phyloP scores from a whole-genome alignment of 2,329 filamentous ascomycete species.

The Aspergillus ibericus region DNA sequence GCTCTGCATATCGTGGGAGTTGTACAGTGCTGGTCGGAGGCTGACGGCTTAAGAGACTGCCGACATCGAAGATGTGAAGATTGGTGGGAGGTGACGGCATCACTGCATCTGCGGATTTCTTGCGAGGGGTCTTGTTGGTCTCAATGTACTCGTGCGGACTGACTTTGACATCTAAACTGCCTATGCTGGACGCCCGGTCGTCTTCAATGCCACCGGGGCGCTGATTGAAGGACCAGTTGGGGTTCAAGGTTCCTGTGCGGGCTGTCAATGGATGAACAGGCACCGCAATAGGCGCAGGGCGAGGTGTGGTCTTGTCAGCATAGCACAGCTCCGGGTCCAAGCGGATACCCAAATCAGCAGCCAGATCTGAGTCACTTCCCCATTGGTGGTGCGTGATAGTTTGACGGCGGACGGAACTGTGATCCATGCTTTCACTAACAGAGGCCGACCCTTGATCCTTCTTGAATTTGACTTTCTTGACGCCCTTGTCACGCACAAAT shows the following conservation, averaged over 20 bases:
- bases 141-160: slow-evolving; percentile 37
- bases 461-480: slow-evolving; percentile 85
- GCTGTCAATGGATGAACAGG: slow-evolving; percentile 28
- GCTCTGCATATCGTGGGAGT: neutral
- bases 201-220: slow-evolving; percentile 27
- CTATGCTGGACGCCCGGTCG: slow-evolving; percentile 28
- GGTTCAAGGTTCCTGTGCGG: slow-evolving; percentile 30
- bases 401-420: slow-evolving; percentile 38
- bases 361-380: slow-evolving; percentile 90
- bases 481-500: slow-evolving; percentile 83
- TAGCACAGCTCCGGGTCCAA: slow-evolving; percentile 54
- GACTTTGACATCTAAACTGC: slow-evolving; percentile 34
- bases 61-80: slow-evolving; percentile 83
- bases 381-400: slow-evolving; percentile 70
- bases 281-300: slow-evolving; percentile 41
- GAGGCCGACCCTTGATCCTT: slow-evolving; percentile 43
- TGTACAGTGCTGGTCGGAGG: neutral
- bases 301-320: slow-evolving; percentile 29
- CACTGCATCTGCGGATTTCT: slow-evolving; percentile 39
- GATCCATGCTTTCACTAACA: slow-evolving; percentile 49
- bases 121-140: slow-evolving; percentile 29
- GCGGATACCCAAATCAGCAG: slow-evolving; percentile 73
- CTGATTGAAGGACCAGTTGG: slow-evolving; percentile 35
- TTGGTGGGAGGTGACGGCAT: slow-evolving; percentile 51
- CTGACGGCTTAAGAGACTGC: slow-evolving; percentile 60